Evolutionary conservation across 129 eudicot genomes (phyloP).

Genomic region (Artemisia tridentata): DNA sequence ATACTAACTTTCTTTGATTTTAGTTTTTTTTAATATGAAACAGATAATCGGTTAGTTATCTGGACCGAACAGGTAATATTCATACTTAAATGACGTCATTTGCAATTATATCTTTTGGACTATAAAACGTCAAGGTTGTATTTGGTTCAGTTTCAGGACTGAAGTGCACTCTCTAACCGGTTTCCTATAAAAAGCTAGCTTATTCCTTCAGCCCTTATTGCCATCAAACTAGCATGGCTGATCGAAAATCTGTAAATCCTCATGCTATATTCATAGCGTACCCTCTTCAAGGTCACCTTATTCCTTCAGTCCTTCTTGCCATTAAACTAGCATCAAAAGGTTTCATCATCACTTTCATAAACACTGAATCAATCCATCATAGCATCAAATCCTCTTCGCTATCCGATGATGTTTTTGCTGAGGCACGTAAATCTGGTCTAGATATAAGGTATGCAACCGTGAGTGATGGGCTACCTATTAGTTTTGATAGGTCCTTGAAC

Average conservation of each 20-base stretch:
- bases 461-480: slow-evolving; percentile 63
- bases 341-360: slow-evolving; percentile 67
- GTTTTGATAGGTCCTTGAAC: slow-evolving; percentile 53
- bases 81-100: not conserved
- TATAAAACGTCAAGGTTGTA: not conserved
- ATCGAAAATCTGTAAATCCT: slow-evolving; percentile 30
- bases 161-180: not conserved
- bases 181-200: not conserved
- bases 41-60: no score
- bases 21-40: no score
- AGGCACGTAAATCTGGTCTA: slow-evolving; percentile 46
- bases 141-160: not conserved
- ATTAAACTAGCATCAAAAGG: slow-evolving; percentile 66
- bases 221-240: slow-evolving; percentile 24
- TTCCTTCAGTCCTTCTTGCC: slow-evolving; percentile 61
- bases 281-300: slow-evolving; percentile 76
- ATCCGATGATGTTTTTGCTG: slow-evolving; percentile 39
- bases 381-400: slow-evolving; percentile 36
- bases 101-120: no score
- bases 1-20: no score
- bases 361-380: slow-evolving; percentile 58
- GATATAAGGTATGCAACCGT: slow-evolving; percentile 61
- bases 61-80: not conserved
- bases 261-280: slow-evolving; percentile 64
- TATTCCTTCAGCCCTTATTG: no score